Evolutionary conservation across 2,329 filamentous ascomycete genomes (phyloP).

Genomic region (Falciphora oryzae): DNA sequence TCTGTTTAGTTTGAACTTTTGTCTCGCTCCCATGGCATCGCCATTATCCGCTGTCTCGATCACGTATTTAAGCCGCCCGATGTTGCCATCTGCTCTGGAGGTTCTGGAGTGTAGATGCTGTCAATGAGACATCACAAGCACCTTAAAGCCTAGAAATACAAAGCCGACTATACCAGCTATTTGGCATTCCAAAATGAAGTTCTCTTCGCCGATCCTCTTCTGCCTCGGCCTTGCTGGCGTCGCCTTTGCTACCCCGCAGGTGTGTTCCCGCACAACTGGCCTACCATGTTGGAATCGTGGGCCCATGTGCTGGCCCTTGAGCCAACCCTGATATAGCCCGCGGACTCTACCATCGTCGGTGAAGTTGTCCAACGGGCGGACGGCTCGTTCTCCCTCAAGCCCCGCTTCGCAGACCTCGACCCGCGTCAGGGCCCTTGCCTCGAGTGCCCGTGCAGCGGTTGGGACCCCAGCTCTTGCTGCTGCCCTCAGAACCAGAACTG

Average conservation of each 20-base stretch:
- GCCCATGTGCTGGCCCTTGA: neutral
- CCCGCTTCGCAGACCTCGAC: neutral
- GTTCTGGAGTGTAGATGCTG: too few species aligned
- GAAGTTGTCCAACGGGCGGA: neutral
- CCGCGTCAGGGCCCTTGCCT: neutral
- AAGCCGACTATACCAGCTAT: neutral
- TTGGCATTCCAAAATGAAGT: neutral
- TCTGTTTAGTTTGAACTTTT: too few species aligned
- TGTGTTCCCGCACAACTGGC: neutral
- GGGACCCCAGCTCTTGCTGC: neutral
- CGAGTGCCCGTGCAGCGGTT: too few species aligned
- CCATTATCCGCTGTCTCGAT: too few species aligned
- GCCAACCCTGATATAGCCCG: neutral
- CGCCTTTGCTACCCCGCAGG: neutral
- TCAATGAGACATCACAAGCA: neutral
- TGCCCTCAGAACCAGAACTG: neutral
- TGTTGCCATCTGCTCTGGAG: too few species aligned
- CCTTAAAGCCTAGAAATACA: neutral
- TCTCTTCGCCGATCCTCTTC: neutral
- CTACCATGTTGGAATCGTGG: too few species aligned
- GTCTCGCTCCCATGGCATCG: too few species aligned
- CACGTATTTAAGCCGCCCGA: too few species aligned
- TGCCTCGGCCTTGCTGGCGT: neutral
- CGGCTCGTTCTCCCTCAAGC: neutral
- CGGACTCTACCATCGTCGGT: neutral